A percentile compares a stretch with the other conserved stretches of the same genome.
phyloP scores from a whole-genome alignment of 2,329 filamentous ascomycete genomes.

The Hirsutella thompsonii region DNA sequence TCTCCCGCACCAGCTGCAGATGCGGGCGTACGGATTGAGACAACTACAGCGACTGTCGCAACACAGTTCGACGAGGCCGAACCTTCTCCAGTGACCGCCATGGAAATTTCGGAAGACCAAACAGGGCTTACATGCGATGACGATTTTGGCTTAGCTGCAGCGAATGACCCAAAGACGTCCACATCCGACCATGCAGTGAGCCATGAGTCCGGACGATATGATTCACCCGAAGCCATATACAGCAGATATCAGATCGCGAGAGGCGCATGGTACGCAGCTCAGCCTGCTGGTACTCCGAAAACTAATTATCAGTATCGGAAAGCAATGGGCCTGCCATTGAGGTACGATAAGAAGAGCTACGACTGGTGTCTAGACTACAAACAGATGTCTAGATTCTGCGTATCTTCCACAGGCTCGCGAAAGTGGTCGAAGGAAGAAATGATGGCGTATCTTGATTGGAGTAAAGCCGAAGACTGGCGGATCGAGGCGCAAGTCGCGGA shows the following conservation, averaged over 20 bases:
- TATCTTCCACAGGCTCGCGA: neutral
- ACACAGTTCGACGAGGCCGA: too few species aligned
- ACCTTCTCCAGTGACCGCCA: too few species aligned
- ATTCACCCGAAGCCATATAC: neutral
- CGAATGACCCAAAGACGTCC: neutral
- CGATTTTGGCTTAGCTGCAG: too few species aligned
- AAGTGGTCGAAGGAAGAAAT: too few species aligned
- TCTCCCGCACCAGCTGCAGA: neutral
- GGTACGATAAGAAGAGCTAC: neutral
- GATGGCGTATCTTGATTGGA: neutral
- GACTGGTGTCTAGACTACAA: neutral
- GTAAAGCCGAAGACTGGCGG: neutral
- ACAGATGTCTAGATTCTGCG: neutral
- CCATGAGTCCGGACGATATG: neutral
- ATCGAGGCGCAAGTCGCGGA: neutral
- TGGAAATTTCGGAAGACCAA: too few species aligned
- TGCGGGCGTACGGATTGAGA: neutral
- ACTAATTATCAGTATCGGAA: constrained; percentile 7
- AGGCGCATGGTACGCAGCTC: constrained; percentile 4
- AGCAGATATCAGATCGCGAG: neutral
- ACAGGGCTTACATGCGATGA: too few species aligned
- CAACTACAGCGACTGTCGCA: neutral
- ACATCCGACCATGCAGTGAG: neutral
- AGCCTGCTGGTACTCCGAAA: constrained; percentile 3
- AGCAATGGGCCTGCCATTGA: constrained; percentile 1